These are phyloP conservation scores for Trichaptum fuscoviolaceum DNA, from an alignment of 768 basidiomycete species.

Conservation along the genomic window DNA sequence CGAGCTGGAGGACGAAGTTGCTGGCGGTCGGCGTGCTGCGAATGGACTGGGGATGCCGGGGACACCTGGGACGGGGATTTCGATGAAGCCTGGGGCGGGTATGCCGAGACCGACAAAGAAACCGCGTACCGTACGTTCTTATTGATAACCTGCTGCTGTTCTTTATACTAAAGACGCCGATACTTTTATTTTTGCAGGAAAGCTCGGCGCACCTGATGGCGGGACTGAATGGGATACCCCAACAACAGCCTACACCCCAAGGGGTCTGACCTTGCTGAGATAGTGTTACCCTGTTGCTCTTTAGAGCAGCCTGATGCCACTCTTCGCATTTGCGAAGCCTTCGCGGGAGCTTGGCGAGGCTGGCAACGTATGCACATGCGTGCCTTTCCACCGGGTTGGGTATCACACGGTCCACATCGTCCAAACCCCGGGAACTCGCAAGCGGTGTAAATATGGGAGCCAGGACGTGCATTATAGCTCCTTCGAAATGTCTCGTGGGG, in stretches of 20 bases:
- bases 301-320: too few relatives aligned
- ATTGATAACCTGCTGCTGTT: not conserved
- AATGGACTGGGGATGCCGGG: conserved; percentile 36
- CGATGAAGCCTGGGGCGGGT: conserved; percentile 16
- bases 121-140: conserved; percentile 58
- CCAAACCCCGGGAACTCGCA: too few relatives aligned
- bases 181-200: conserved; percentile 4
- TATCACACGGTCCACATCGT: too few relatives aligned
- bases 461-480: too few relatives aligned
- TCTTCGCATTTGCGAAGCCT: too few relatives aligned
- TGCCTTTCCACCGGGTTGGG: too few relatives aligned
- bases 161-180: not conserved
- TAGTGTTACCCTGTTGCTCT: too few relatives aligned
- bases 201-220: conserved; percentile 8
- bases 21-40: conserved; percentile 26
- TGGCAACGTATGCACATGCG: too few relatives aligned
- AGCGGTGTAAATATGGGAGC: too few relatives aligned
- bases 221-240: conserved; percentile 18
- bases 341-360: too few relatives aligned
- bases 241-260: conserved; percentile 68
- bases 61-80: conserved; percentile 44
- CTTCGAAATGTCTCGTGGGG: too few relatives aligned
- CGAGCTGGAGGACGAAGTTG: conserved; percentile 22
- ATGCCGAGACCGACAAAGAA: conserved; percentile 68
- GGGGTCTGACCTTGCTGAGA: conserved; percentile 37